Base-by-base conservation (phyloP, 2,329 filamentous ascomycete species). In the Pseudogymnoascus sp. region DNA sequence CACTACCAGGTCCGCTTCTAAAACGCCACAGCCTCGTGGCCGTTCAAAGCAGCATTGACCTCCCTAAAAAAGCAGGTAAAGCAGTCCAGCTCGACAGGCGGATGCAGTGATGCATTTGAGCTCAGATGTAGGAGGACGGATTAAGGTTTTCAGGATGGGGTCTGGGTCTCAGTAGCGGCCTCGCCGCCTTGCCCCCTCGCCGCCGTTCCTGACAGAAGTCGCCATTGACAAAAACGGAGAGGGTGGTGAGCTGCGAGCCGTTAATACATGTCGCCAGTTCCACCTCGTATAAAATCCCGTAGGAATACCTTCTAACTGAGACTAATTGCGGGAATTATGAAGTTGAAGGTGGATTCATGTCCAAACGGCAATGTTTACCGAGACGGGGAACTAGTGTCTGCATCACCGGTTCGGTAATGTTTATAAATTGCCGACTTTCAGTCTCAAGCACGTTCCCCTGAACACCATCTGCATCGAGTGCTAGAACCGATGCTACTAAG, bases 311-410 rank as follows among this genome's bases (percentile, higher is more conserved):
- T 55, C 9, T 22, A 19, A 33, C 9, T 19, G 28, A 55, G 28
- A 55, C 28, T 33, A 22, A 55, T 14, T 55, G 49, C 49, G 49
- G 28, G 49, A 55, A 55, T 55, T 55, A 19, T 6, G 49, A 55
- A 14, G 25, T 12, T 55, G 9, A 28, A 33, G 28, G 9, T 55
- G 9, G 9, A 12, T 33, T 14, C 28, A 33, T 55, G 49, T 4
- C 28, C 5, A 19, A 55, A 55, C 28, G 49, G 49, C 49, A 55
- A 55, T 55, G 49, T 55, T 55, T 55, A 33, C 49, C 49, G 49
- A 55, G 49, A 12, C 49, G 49, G n/a, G 16, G n/a, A 55, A 55
- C 11, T 55, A 16, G 23, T 55, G n/a, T 8, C 49, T 55, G 28
- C 9, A 55, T 55, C 49, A 33, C 49, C 49, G 49, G 30, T 22